Conservation (phyloP, 2,329 filamentous ascomycete species). For the Lojkania enalia region DNA sequence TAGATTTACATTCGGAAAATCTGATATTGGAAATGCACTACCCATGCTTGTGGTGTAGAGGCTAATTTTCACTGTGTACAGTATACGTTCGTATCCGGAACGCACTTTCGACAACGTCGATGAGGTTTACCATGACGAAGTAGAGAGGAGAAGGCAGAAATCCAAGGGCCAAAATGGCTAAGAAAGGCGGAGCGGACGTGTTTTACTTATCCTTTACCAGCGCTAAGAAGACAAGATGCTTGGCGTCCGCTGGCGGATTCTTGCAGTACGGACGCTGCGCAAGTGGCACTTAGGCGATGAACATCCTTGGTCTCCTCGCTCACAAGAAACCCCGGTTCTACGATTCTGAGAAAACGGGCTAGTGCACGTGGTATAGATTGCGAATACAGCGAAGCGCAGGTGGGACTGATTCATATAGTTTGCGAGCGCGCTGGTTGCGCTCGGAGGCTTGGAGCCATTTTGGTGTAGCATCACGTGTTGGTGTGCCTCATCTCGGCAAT, state of each 20-base stretch:
- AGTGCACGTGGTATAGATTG: constrained; percentile 3
- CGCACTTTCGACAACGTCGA: constrained; percentile 1
- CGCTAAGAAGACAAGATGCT: constrained; percentile 36
- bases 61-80: not conserved
- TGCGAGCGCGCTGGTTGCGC: not conserved
- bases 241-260: constrained; percentile 24
- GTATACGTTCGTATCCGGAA: not conserved
- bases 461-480: constrained; percentile 10
- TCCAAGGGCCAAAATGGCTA: constrained; percentile 8
- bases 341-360: not conserved
- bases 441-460: not conserved
- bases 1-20: constrained; percentile 19
- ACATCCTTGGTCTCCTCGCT: not conserved
- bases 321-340: not conserved
- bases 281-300: too few species aligned
- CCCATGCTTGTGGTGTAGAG: too few species aligned
- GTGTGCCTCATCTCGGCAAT: not conserved
- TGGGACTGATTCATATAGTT: not conserved
- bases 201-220: constrained; percentile 31
- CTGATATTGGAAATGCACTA: constrained; percentile 12
- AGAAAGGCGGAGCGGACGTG: constrained; percentile 21
- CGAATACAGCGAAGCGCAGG: not conserved
- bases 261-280: constrained; percentile 3
- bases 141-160: constrained; percentile 1
- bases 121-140: not conserved